phyloP scores from a whole-genome alignment of 2,329 filamentous ascomycete genomes.

The Paecilomyces formosus region DNA sequence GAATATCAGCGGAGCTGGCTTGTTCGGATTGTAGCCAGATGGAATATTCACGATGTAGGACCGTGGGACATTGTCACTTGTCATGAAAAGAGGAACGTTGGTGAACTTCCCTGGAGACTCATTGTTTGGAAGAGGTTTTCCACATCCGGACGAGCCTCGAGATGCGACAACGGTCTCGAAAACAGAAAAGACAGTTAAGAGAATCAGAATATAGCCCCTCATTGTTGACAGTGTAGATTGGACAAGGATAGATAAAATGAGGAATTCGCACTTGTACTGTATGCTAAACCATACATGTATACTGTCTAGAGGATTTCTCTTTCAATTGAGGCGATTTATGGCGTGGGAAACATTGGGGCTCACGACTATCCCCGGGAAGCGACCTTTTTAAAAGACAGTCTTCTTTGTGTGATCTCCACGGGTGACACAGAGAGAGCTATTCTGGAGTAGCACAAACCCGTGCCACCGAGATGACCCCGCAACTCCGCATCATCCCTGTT shows the following conservation, averaged over 20 bases:
- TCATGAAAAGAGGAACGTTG: background rate
- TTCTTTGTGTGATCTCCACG: background rate
- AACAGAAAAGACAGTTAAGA: background rate
- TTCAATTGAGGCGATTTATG: background rate
- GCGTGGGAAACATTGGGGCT: background rate
- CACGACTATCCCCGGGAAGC: background rate
- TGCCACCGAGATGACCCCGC: background rate
- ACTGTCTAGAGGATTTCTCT: background rate
- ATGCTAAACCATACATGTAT: background rate
- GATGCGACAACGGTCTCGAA: background rate
- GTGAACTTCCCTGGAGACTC: background rate
- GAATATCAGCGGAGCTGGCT: conserved; percentile 19
- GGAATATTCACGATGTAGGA: conserved; percentile 18
- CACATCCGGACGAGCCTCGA: background rate
- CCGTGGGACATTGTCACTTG: conserved; percentile 4
- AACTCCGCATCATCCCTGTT: background rate
- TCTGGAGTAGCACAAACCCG: background rate
- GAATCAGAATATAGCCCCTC: background rate
- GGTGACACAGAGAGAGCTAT: background rate
- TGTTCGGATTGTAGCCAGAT: conserved; percentile 26
- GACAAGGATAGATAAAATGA: background rate
- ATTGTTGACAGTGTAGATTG: background rate
- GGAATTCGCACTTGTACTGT: background rate
- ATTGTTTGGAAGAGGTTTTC: background rate
- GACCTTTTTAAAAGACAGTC: background rate